Evolutionary conservation across 78 protist species (phyloP), one percentile per base, ranked within the genome.

Genomic region (Dictyostelium firmibasis): DNA sequence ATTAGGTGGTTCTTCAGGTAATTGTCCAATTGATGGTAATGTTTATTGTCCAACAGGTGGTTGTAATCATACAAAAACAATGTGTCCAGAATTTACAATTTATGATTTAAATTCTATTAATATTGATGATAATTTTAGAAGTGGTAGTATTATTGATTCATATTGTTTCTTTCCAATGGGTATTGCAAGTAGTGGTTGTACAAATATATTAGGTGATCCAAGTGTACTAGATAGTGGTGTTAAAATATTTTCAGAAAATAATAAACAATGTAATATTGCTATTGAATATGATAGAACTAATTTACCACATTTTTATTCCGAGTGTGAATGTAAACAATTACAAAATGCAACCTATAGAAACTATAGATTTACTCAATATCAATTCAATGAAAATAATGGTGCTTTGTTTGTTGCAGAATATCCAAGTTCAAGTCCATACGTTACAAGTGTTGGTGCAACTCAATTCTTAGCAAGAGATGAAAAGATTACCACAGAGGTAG

Each of bases 11-110:
- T 20, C 96, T 14, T 47, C 81, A 69, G 96, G 96, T 44, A 93
- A 93, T 85, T 85, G 92, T 62, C 96, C 96, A 33, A 25, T 93
- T 20, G 92, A 84, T 57, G 38, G 69, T 20, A 10, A 18, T 20
- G n/a, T 27, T 20, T 93, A 93, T 29, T 93, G 96, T 57, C 96
- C 96, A 81, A 27, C 50, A 33, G 96, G 96, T 13, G 96, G 96
- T n/a, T 93, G 96, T 93, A 72, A 74, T 18, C 72, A 50, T 41
- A 35, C 86, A 20, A 36, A 31, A 23, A 72, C 92, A 2, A 35
- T 36, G 41, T 93, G 96, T 74, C 38, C 87, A 25, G 75, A 43
- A 36, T 3, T 93, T 35, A 85, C 96, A 76, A 11, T 67, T 11
- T 57, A 20, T 57, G 20, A 57, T 57, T 57, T 57, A 57, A 57